A percentile compares a stretch with the other conserved stretches of the same genome.
These are phyloP conservation scores for Ciborinia camelliae DNA, from an alignment of 2,329 filamentous ascomycete genomes.

Conservation along the genomic window DNA sequence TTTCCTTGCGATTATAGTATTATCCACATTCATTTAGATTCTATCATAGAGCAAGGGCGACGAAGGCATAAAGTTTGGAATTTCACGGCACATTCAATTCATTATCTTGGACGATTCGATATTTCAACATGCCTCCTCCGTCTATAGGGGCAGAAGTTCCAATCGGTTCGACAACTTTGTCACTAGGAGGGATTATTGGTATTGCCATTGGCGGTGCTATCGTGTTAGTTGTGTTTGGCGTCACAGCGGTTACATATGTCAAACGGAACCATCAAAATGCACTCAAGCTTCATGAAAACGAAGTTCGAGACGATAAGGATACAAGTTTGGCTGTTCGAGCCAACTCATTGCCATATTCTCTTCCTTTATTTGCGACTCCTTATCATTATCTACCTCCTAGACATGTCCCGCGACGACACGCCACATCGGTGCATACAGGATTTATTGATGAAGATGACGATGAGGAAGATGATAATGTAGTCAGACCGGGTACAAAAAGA, in stretches of 20 bases:
- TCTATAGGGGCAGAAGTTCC: conserved; percentile 2
- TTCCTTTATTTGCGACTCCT: conserved; percentile 6
- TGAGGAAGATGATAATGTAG: conserved; percentile 16
- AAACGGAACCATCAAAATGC: not conserved
- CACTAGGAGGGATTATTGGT: conserved; percentile 6
- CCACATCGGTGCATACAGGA: not conserved
- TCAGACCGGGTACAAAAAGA: conserved; percentile 20
- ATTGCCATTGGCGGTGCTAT: conserved; percentile 7
- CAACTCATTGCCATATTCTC: not conserved
- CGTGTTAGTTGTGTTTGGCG: not conserved
- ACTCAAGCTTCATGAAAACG: not conserved
- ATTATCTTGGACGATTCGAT: not conserved
- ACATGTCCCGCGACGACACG: not conserved
- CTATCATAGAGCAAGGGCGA: not conserved
- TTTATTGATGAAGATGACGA: conserved; percentile 11
- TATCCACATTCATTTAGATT: not conserved
- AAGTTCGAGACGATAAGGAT: not conserved
- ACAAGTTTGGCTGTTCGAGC: not conserved
- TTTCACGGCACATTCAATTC: not conserved
- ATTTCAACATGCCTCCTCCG: conserved; percentile 9
- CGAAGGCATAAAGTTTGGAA: not conserved
- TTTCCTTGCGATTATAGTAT: not conserved
- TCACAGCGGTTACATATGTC: not conserved
- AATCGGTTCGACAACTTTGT: not conserved
- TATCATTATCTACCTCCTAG: conserved; percentile 9